Percentiles rank a stretch among this genome's conserved stretches.
phyloP scores from a whole-genome alignment of 2,329 filamentous ascomycete genomes.

The Xylariaceae sp. region DNA sequence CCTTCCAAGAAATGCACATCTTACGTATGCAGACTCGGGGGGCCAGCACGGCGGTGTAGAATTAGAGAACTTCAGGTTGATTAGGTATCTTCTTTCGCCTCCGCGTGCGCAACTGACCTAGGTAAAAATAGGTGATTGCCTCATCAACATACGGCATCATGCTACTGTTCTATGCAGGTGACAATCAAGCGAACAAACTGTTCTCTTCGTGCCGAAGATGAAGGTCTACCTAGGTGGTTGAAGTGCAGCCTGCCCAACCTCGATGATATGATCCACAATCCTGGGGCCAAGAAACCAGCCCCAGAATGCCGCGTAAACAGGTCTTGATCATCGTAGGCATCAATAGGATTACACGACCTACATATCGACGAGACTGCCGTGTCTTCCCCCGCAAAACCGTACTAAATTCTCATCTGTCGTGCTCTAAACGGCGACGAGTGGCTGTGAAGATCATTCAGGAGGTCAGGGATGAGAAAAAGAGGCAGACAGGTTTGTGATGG shows the following conservation, averaged over 20 bases:
- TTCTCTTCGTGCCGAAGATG: conserved; percentile 1
- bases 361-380: conserved; percentile 4
- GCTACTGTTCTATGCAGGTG: neutral
- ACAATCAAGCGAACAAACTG: conserved; percentile 4
- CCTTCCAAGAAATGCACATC: neutral
- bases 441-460: conserved; percentile 24
- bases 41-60: conserved; percentile 19
- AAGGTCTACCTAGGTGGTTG: too few relatives aligned
- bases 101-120: neutral
- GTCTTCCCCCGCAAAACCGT: conserved; percentile 6
- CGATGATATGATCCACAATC: conserved; percentile 1
- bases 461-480: conserved; percentile 21
- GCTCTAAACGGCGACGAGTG: conserved; percentile 9
- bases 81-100: neutral
- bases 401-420: neutral
- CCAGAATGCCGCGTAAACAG: conserved; percentile 14
- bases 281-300: conserved; percentile 14
- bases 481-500: neutral
- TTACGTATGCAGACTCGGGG: conserved; percentile 6
- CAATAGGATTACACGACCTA: neutral
- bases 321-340: conserved; percentile 4
- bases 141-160: neutral
- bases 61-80: neutral
- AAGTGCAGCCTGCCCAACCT: conserved; percentile 8
- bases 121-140: conserved; percentile 1